phyloP scores from a whole-genome alignment of 306 rosid species.

The Alnus glutinosa region DNA sequence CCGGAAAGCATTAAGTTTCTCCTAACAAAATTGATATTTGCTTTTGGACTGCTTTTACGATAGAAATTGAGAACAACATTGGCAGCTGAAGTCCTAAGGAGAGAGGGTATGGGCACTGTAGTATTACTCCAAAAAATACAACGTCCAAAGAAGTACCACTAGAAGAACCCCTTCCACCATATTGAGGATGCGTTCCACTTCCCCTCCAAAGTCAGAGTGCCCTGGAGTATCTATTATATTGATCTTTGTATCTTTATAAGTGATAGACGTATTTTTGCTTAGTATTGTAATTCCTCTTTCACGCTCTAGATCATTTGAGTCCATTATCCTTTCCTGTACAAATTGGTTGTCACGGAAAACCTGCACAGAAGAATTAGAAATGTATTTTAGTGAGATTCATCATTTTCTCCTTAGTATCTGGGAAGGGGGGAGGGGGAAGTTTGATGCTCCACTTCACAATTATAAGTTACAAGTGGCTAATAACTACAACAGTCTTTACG shows the following conservation, averaged over 20 bases:
- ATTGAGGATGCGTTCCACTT: constrained; percentile 94
- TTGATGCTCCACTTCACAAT: not conserved
- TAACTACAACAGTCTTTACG: not conserved
- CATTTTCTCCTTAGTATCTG: constrained; percentile 14
- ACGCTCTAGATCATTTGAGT: constrained; percentile 96
- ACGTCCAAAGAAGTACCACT: constrained; percentile 62
- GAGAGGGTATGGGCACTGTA: not conserved
- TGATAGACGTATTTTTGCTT: constrained; percentile 91
- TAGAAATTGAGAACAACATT: not conserved
- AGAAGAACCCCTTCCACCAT: constrained; percentile 99
- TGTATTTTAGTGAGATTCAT: constrained; percentile 20
- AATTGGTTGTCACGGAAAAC: constrained; percentile 94
- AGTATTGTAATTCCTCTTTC: constrained; percentile 96
- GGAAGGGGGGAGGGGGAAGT: constrained; percentile 4
- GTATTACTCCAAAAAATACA: constrained; percentile 14
- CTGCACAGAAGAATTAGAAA: constrained; percentile 46
- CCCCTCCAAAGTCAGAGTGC: constrained; percentile 98
- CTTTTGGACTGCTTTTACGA: not conserved
- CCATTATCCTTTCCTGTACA: constrained; percentile 98
- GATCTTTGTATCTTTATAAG: constrained; percentile 82
- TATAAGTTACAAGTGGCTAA: not conserved
- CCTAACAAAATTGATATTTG: not conserved
- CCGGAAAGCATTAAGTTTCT: not conserved
- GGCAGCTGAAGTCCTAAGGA: not conserved
- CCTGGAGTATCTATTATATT: constrained; percentile 98